Base-by-base conservation (phyloP, 1,284 basidiomycete species). In the Moesziomyces antarcticus region DNA sequence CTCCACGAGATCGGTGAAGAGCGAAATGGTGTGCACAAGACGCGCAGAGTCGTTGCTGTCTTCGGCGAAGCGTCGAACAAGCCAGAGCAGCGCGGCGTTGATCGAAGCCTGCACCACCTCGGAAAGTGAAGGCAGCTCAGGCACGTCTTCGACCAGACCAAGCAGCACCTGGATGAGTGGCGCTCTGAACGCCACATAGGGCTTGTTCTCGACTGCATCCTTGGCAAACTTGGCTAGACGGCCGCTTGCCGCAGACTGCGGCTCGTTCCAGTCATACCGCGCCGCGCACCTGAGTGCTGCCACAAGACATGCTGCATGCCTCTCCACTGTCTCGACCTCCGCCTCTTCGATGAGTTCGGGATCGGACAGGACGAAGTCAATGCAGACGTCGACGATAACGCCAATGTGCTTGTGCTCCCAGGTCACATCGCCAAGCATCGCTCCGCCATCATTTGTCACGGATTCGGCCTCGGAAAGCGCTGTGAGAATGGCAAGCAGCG, bases 61-160 rank as follows among this genome's bases (percentile, higher is more conserved):
- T 42, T 85, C 85, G 4, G 85, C 84, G 46, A 85, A 85, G 18
- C 84, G 77, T 18, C 84, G 69, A 1, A 85, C 85, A 5, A 85
- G 60, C 82, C 81, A 84, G 14, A 79, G 74, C 13, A 80, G 56
- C 2, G 51, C 52, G 18, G 68, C 59, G 16, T 77, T 69, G 21
- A 73, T n/a, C 3, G 68, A 45, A 0, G 52, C 43, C 33, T 77
- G 73, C 11, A 68, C 43, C n/a, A 63, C 44, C 14, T 58, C 51
- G 10, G 44, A 30, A 21, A 75, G 30, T 8, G 22, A 35, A 44
- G 61, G 56, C 20, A 68, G 24, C 3, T 41, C 30, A 8, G 56
- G 41, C 10, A 50, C 50, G 18, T 54, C 24, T 4, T 58, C 55
- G 7, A 56, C 27, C 30, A 66, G 21, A 18, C 51, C 56, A 3